Percentiles rank a stretch among this genome's conserved stretches.
Evolutionary conservation across 2,329 filamentous ascomycete genomes (phyloP).

Genomic region (Diaporthe humulicola): DNA sequence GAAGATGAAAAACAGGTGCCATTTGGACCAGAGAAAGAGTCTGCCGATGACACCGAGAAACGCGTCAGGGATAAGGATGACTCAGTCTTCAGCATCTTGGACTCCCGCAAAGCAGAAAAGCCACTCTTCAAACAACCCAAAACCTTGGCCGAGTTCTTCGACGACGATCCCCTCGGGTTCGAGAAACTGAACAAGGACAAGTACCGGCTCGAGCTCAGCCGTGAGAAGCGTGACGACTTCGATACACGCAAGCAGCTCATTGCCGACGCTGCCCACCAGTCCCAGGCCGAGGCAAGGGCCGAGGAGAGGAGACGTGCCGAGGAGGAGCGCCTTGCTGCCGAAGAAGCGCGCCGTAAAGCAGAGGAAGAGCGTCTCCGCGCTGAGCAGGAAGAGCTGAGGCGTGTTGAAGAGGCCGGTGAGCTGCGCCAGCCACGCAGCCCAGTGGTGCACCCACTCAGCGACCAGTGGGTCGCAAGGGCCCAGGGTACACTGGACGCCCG

Average conservation of each 20-base stretch:
- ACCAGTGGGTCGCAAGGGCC: constrained; percentile 56
- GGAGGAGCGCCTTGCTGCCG: constrained; percentile 33
- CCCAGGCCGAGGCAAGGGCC: constrained; percentile 31
- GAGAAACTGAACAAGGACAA: constrained; percentile 32
- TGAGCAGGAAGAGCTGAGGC: constrained; percentile 40
- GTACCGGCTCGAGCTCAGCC: constrained; percentile 42
- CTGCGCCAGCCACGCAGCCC: constrained; percentile 45
- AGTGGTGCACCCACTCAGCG: constrained; percentile 48
- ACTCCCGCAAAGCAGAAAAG: constrained; percentile 28
- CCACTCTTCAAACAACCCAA: constrained; percentile 33
- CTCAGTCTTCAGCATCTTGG: constrained; percentile 7
- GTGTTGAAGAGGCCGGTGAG: constrained; percentile 41
- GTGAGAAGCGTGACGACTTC: constrained; percentile 45
- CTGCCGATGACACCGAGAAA: constrained; percentile 4
- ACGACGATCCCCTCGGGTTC: constrained; percentile 34
- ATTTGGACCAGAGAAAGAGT: background rate
- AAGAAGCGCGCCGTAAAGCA: constrained; percentile 43
- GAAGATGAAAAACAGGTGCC: background rate
- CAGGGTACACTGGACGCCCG: constrained; percentile 51
- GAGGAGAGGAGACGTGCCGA: constrained; percentile 42
- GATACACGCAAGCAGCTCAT: constrained; percentile 39
- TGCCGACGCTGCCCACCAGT: constrained; percentile 30
- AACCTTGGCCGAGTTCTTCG: constrained; percentile 41
- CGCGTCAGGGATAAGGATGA: constrained; percentile 16
- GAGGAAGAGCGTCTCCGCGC: constrained; percentile 33